These are phyloP conservation scores for Xerocomus cyaneibrunnescens DNA, from an alignment of 1,284 basidiomycete genomes.

Conservation along the genomic window DNA sequence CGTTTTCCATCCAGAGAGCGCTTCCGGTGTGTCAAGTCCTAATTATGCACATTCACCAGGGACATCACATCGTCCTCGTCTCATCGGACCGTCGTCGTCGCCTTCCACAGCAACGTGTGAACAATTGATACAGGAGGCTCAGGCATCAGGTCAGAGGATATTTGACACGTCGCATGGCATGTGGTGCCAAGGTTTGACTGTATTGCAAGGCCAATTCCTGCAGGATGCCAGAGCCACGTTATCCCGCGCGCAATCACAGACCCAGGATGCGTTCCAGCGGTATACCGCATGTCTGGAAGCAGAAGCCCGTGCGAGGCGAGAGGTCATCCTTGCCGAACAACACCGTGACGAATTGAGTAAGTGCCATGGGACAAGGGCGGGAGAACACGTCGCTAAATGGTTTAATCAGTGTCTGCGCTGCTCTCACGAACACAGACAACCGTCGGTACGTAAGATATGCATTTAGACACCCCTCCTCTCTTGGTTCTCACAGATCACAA, in stretches of 20 bases:
- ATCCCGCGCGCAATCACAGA: slow-evolving; percentile 62
- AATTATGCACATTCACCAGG: slow-evolving; percentile 36
- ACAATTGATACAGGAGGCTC: slow-evolving; percentile 35
- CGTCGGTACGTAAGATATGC: slow-evolving; percentile 32
- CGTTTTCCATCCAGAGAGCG: slow-evolving; percentile 21
- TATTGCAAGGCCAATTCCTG: slow-evolving; percentile 38
- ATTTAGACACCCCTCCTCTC: slow-evolving; percentile 8
- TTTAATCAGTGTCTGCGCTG: slow-evolving; percentile 47
- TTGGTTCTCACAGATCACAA: slow-evolving; percentile 25
- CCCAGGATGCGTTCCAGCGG: slow-evolving; percentile 66
- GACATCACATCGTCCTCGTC: slow-evolving; percentile 31
- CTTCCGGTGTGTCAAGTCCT: slow-evolving; percentile 33
- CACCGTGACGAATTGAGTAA: slow-evolving; percentile 68
- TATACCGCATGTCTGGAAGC: slow-evolving; percentile 68
- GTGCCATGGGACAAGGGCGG: slow-evolving; percentile 19
- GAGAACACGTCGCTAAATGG: slow-evolving; percentile 18
- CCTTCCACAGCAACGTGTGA: slow-evolving; percentile 35
- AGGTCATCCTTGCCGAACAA: slow-evolving; percentile 62
- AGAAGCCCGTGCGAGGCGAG: slow-evolving; percentile 62
- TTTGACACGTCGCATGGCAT: slow-evolving; percentile 4
- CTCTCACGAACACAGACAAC: slow-evolving; percentile 50
- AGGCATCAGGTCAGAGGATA: slow-evolving; percentile 32
- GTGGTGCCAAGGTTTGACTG: slow-evolving; percentile 10
- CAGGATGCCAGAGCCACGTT: slow-evolving; percentile 42
- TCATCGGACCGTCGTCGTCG: slow-evolving; percentile 32